phyloP scores from a whole-genome alignment of 495 filamentous ascomycete species.

The Trichodelitschia bisporula region DNA sequence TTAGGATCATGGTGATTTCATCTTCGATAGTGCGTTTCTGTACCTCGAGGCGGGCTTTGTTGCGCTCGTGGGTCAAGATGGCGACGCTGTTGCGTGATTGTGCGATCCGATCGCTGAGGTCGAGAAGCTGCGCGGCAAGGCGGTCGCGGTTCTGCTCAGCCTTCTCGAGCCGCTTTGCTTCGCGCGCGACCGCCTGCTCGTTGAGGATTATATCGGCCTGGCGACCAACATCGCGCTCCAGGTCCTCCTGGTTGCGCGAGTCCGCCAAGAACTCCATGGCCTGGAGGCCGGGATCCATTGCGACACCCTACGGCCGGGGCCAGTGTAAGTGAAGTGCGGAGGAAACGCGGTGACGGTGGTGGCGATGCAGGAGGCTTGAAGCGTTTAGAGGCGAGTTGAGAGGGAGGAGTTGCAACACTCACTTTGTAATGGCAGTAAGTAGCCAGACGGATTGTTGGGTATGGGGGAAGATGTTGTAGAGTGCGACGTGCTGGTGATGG shows the following conservation, averaged over 20 bases:
- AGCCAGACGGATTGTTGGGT: no score
- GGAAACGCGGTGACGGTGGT: no score
- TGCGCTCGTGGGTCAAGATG: conserved; percentile 27
- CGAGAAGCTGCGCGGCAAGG: conserved; percentile 22
- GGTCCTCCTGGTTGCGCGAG: conserved; percentile 60
- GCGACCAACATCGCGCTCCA: conserved; percentile 20
- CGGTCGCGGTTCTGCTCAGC: conserved; percentile 28
- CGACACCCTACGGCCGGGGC: no score
- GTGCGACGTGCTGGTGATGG: no score
- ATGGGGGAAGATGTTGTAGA: no score
- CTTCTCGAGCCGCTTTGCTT: conserved; percentile 67
- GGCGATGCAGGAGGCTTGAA: no score
- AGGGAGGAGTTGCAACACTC: no score
- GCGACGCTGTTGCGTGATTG: conserved; percentile 23
- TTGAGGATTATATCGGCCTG: conserved; percentile 56
- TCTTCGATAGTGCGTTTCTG: conserved; percentile 33
- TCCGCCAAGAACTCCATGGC: conserved; percentile 44
- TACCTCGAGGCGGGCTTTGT: conserved; percentile 34
- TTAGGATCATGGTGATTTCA: conserved; percentile 53
- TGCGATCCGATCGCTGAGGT: conserved; percentile 23
- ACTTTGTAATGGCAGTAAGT: no score
- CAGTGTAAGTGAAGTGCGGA: no score
- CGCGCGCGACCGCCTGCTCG: conserved; percentile 68
- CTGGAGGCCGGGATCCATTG: no score
- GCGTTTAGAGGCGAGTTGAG: no score